Evolutionary conservation across 2,329 filamentous ascomycete genomes (phyloP), one percentile per base, ranked within the genome.

Genomic region (Cladosporium phlei): DNA sequence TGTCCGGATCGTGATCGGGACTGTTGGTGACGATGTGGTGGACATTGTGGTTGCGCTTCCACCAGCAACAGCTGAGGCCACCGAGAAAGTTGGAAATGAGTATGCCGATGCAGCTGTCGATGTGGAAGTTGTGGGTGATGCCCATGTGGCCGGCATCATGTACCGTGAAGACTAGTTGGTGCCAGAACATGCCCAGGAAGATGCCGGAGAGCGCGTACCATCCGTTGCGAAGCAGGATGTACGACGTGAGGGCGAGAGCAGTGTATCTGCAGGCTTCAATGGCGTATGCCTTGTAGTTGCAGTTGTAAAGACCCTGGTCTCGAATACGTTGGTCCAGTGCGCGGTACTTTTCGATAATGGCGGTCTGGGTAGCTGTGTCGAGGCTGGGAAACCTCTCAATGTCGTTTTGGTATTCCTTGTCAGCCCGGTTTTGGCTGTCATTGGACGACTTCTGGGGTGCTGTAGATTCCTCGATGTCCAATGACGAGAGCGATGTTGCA

Each of bases 81-180:
- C 93, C 93, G 16, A 93, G 71, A 58, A 85, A 97, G 64, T 95
- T 86, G 44, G 90, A 89, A 59, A 96, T 85, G 54, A 95, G 70
- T 61, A 97, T 95, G 38, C 88, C 91, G 52, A 98, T 88, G 38
- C 85, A 75, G 2, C 85, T 85, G 66, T 98, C 93, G 28, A 81
- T 69, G 39, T 86, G 82, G 64, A 91, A 97, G 63, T 84, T 76
- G 67, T 97, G 91, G 2, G 93, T 98, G 58, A 98, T 95, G 55
- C 88, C 93, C 85, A 96, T 95, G 67, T 98, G 93, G 5, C 88
- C 90, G 40, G 91, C 88, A 72, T 98, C 93, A 66, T 98, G 93
- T 51, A 88, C 93, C 1, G 85, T 84, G 63, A 98, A 98, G 42
- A 91, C 86, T 21, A 97, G 77, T 64, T 97, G 93, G 62, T 97